Conservation (phyloP, 2,329 filamentous ascomycete species). For the Trichoderma sp. region DNA sequence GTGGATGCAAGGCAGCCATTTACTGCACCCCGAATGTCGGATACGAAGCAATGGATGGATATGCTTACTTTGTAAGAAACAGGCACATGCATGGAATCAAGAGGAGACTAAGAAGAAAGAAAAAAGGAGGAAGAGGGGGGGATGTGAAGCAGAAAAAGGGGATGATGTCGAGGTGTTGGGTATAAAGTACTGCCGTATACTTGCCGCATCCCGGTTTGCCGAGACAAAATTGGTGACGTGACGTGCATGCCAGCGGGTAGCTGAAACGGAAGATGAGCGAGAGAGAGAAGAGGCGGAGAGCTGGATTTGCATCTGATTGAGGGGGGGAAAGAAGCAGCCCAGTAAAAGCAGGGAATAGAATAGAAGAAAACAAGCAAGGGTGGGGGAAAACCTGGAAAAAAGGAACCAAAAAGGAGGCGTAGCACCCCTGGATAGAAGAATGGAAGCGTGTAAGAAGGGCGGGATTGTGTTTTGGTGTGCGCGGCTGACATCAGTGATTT, state of each 20-base stretch:
- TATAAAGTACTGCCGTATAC: neutral
- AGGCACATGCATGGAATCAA: neutral
- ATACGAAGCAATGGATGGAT: neutral
- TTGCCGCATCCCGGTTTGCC: neutral
- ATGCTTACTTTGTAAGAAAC: neutral
- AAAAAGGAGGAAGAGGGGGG: neutral
- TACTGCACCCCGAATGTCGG: neutral
- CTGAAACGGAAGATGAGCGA: constrained; percentile 21
- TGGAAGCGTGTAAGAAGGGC: neutral
- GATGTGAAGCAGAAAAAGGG: neutral
- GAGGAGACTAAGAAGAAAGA: neutral
- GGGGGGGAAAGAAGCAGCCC: neutral
- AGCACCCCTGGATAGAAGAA: neutral
- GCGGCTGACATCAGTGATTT: neutral
- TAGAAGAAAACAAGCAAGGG: neutral
- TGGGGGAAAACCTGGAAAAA: neutral
- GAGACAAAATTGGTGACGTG: constrained; percentile 20
- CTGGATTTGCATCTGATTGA: neutral
- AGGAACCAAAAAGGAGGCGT: neutral
- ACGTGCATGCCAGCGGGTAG: constrained; percentile 25
- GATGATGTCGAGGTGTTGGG: neutral
- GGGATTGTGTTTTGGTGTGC: neutral
- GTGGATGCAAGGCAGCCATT: neutral
- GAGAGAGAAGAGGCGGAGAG: neutral
- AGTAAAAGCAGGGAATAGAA: neutral